These are phyloP conservation scores for Beta macrorhiza DNA, from an alignment of 179 eudicot genomes.

Conservation along the genomic window DNA sequence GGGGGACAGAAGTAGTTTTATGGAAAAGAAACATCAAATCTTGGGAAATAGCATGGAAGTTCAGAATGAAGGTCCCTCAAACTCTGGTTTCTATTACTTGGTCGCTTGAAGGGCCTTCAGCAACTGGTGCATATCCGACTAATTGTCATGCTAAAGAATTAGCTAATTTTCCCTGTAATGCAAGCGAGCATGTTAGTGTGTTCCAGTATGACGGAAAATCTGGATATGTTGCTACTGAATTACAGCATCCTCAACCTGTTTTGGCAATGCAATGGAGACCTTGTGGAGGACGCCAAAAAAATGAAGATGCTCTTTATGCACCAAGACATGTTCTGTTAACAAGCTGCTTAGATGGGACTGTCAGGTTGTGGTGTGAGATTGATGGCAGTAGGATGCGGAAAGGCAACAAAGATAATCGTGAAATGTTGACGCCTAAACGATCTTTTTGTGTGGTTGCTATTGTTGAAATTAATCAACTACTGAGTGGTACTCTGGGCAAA, in stretches of 20 bases:
- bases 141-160: constrained; percentile 34
- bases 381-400: constrained; percentile 63
- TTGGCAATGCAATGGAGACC: constrained; percentile 92
- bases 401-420: constrained; percentile 51
- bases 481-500: constrained; percentile 68
- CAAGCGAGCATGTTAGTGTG: constrained; percentile 53
- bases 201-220: constrained; percentile 48
- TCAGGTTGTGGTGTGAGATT: constrained; percentile 90
- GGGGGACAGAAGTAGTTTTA: constrained; percentile 72
- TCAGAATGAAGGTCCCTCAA: constrained; percentile 58
- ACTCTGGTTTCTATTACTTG: constrained; percentile 70
- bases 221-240: constrained; percentile 47
- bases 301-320: constrained; percentile 35
- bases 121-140: constrained; percentile 47
- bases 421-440: constrained; percentile 42
- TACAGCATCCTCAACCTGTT: constrained; percentile 82
- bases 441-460: constrained; percentile 68
- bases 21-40: constrained; percentile 70
- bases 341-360: constrained; percentile 87
- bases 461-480: constrained; percentile 68
- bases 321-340: constrained; percentile 60
- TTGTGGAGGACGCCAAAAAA: constrained; percentile 41
- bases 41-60: constrained; percentile 94
- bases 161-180: constrained; percentile 28
- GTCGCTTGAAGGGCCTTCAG: constrained; percentile 71